phyloP scores from a whole-genome alignment of 108 stramenopile genomes.

The Nannochloropsis granulata region DNA sequence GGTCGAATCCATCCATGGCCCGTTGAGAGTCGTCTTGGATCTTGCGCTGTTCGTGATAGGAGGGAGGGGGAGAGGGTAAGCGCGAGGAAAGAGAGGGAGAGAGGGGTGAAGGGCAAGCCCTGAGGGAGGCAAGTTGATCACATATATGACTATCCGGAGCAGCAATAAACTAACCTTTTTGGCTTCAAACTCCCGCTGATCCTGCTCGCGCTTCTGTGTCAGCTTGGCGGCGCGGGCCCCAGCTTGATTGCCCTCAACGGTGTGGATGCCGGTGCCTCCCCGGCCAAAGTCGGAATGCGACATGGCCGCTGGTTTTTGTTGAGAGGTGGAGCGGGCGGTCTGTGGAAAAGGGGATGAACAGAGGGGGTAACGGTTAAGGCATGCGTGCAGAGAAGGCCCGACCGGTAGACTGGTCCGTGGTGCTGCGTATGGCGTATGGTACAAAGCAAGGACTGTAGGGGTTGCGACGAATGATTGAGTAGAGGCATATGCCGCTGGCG shows the following conservation, averaged over 20 bases:
- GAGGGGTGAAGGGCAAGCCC: neutral
- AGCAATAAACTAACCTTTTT: conserved; percentile 6
- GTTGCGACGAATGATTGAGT: too few species aligned
- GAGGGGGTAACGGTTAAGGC: too few species aligned
- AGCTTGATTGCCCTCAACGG: conserved; percentile 38
- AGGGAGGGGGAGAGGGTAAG: neutral
- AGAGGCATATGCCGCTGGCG: too few species aligned
- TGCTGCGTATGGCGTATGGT: too few species aligned
- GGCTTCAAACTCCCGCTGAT: conserved; percentile 34
- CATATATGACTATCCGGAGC: neutral
- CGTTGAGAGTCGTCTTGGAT: neutral
- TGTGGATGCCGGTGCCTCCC: conserved; percentile 38
- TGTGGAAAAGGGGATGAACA: too few species aligned
- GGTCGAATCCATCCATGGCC: neutral
- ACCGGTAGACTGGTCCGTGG: too few species aligned
- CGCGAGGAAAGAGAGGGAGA: neutral
- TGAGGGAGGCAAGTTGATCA: neutral
- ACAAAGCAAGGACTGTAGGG: too few species aligned
- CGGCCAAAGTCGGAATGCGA: conserved; percentile 12
- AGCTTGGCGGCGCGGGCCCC: conserved; percentile 29
- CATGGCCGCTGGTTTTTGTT: neutral
- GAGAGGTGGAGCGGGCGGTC: too few species aligned
- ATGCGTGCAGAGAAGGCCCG: too few species aligned
- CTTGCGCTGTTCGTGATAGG: neutral
- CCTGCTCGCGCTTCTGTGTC: conserved; percentile 31